A percentile compares a stretch with the other conserved stretches of the same genome.
Evolutionary conservation across 2,329 filamentous ascomycete species (phyloP).

Genomic region (Calonectria crousiana): DNA sequence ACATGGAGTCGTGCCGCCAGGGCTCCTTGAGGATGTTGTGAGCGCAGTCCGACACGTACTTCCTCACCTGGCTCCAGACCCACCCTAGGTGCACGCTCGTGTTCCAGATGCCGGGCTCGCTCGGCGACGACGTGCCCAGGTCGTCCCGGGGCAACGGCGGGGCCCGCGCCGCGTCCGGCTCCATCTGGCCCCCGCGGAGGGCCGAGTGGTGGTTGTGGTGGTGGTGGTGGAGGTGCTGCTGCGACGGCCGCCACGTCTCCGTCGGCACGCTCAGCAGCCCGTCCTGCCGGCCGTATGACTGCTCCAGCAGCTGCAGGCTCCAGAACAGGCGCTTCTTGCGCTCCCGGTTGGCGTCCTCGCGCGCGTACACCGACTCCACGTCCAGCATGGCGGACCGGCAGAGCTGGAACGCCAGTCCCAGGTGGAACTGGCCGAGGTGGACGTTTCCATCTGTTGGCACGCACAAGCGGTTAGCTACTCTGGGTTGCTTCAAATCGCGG

Average conservation of each 20-base stretch:
- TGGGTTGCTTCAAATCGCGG: not conserved
- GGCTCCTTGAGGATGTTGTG: slow-evolving; percentile 61
- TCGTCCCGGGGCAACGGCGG: slow-evolving; percentile 59
- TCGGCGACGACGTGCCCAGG: slow-evolving; percentile 54
- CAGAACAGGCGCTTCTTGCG: slow-evolving; percentile 64
- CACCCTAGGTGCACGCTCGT: slow-evolving; percentile 61
- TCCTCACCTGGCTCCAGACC: slow-evolving; percentile 62
- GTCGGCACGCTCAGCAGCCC: slow-evolving; percentile 56
- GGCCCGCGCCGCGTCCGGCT: slow-evolving; percentile 47
- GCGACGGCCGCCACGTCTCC: slow-evolving; percentile 55
- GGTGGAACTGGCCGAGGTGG: slow-evolving; percentile 62
- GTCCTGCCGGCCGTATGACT: slow-evolving; percentile 61
- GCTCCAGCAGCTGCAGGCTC: slow-evolving; percentile 63
- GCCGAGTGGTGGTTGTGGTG: too few species aligned
- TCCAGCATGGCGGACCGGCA: slow-evolving; percentile 64
- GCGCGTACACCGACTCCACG: slow-evolving; percentile 52
- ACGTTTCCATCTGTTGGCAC: slow-evolving; percentile 58
- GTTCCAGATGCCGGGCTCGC: slow-evolving; percentile 64
- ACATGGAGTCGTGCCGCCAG: slow-evolving; percentile 65
- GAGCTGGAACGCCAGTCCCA: slow-evolving; percentile 62
- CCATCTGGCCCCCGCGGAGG: slow-evolving; percentile 36
- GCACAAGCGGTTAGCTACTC: slow-evolving; percentile 20
- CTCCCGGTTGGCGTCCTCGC: slow-evolving; percentile 51
- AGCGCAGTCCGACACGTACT: slow-evolving; percentile 62
- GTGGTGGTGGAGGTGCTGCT: slow-evolving; percentile 49